A percentile compares a stretch with the other conserved stretches of the same genome.
phyloP scores from a whole-genome alignment of 441 rosid species.

The Gossypium gossypioides region DNA sequence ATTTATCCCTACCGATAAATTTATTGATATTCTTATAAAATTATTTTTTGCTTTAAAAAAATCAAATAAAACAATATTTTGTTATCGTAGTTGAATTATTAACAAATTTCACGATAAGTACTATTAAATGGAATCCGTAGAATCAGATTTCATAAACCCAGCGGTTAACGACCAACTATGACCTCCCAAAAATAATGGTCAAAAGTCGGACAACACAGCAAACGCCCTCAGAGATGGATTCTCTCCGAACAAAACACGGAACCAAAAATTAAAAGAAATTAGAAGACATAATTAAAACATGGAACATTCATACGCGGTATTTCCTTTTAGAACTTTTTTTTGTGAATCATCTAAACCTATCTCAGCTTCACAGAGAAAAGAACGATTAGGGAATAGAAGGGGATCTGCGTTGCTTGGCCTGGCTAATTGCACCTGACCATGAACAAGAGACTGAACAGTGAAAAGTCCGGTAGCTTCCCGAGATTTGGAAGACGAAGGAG shows the following conservation, averaged over 20 bases:
- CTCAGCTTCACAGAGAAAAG: neutral
- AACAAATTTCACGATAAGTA: neutral
- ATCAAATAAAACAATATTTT: neutral
- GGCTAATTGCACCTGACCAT: constrained; percentile 8
- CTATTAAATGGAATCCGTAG: neutral
- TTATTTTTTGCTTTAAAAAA: too few relatives aligned
- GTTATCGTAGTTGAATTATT: neutral
- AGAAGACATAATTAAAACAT: neutral
- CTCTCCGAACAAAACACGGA: constrained; percentile 15
- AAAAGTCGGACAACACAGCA: neutral
- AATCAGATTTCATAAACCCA: neutral
- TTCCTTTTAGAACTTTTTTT: neutral
- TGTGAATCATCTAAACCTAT: neutral
- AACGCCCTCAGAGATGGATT: neutral
- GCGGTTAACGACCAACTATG: constrained; percentile 10
- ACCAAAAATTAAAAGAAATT: neutral
- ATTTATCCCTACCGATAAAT: too few relatives aligned
- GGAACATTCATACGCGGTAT: neutral
- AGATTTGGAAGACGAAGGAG: neutral
- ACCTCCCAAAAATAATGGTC: constrained; percentile 19
- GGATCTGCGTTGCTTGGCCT: neutral
- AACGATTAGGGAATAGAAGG: too few relatives aligned
- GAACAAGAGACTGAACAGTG: constrained; percentile 16
- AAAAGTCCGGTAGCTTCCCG: constrained; percentile 16
- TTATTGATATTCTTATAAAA: too few relatives aligned